A percentile compares a stretch with the other conserved stretches of the same genome.
These are phyloP conservation scores for Neospermospora avenae DNA, from an alignment of 2,329 filamentous ascomycete genomes.

Conservation along the genomic window DNA sequence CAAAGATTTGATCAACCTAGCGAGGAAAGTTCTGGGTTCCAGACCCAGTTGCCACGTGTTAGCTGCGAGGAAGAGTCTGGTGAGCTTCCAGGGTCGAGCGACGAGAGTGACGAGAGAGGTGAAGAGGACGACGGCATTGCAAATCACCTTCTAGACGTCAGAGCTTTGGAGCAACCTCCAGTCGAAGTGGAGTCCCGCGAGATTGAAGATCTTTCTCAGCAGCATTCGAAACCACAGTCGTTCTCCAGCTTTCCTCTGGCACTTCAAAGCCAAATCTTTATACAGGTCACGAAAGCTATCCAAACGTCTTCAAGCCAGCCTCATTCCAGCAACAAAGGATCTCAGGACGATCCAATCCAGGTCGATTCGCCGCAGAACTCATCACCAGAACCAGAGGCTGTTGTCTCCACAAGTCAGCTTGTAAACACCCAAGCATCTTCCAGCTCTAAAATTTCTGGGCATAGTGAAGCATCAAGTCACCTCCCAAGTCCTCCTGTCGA, in stretches of 20 bases:
- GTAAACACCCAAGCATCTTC: neutral
- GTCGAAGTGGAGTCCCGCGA: neutral
- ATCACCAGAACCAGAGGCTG: neutral
- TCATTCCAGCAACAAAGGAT: neutral
- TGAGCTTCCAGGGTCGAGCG: neutral
- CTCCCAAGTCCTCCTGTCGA: slow-evolving; percentile 4
- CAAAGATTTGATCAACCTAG: neutral
- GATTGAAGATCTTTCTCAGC: neutral
- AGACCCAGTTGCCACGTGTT: neutral
- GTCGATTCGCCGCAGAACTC: neutral
- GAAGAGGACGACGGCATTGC: neutral
- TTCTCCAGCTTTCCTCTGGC: neutral
- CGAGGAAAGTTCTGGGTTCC: neutral
- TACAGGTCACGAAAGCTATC: neutral
- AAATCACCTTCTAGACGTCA: too few relatives aligned
- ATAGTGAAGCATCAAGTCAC: slow-evolving; percentile 10
- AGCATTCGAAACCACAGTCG: neutral
- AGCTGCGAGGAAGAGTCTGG: neutral
- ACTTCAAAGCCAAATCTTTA: neutral
- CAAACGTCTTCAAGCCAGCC: neutral
- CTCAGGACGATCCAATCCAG: neutral
- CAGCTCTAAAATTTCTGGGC: neutral
- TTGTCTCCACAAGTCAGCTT: neutral
- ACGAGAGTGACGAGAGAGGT: neutral
- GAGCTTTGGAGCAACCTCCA: neutral